Evolutionary conservation across 345 rosid genomes (phyloP).

Genomic region (Anacardium occidentale): DNA sequence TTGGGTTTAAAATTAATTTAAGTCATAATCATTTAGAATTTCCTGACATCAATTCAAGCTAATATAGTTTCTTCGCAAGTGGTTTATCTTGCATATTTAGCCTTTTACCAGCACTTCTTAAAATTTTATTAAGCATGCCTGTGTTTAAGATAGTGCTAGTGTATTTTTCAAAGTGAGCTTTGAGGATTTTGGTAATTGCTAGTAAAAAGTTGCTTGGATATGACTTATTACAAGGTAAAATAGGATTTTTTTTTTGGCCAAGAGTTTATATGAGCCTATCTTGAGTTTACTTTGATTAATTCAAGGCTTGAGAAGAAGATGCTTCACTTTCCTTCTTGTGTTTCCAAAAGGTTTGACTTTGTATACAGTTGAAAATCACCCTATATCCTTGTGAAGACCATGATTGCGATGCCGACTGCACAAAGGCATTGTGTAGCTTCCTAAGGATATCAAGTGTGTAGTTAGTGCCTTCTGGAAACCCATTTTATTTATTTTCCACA

Average conservation of each 20-base stretch:
- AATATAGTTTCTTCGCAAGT: neutral
- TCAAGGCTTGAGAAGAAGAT: neutral
- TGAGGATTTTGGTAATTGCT: neutral
- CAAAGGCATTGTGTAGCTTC: neutral
- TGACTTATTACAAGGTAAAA: neutral
- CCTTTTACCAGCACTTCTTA: neutral
- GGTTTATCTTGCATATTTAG: neutral
- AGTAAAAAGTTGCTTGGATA: slow-evolving; percentile 1
- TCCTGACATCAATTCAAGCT: neutral
- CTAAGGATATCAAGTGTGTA: neutral
- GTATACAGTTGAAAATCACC: neutral
- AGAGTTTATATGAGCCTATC: neutral
- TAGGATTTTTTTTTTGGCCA: neutral
- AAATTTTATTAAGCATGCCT: neutral
- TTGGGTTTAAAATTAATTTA: neutral
- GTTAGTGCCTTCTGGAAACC: neutral
- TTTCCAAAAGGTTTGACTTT: neutral
- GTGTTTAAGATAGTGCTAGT: neutral
- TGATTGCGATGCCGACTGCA: neutral
- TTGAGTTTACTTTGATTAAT: neutral
- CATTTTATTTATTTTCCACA: too few relatives aligned
- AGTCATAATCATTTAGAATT: neutral
- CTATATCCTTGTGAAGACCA: neutral
- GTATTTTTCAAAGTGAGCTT: neutral
- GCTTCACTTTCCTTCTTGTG: neutral